These are phyloP conservation scores for Pythium guiyangense DNA, from an alignment of 352 stramenopile species.

Conservation along the genomic window DNA sequence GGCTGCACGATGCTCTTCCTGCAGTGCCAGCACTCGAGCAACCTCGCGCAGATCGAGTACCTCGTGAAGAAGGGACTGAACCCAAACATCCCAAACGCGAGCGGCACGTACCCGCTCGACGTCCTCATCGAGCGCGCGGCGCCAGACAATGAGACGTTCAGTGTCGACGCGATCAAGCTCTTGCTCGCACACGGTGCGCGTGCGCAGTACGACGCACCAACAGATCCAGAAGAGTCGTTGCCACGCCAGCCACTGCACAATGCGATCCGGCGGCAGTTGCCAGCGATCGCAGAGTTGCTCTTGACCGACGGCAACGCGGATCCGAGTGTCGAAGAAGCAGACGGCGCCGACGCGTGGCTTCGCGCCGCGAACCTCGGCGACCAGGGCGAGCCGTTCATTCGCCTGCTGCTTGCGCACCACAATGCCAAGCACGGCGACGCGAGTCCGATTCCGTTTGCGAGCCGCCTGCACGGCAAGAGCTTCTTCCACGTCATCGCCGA, in stretches of 20 bases:
- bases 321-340: conserved; percentile 24
- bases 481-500: conserved; percentile 59
- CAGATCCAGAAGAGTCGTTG: conserved; percentile 39
- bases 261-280: conserved; percentile 39
- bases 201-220: conserved; percentile 31
- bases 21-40: conserved; percentile 72
- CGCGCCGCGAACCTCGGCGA: conserved; percentile 27
- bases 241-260: conserved; percentile 61
- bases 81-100: conserved; percentile 63
- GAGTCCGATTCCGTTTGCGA: conserved; percentile 24
- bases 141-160: conserved; percentile 21
- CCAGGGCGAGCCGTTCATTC: conserved; percentile 38
- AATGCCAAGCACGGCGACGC: conserved; percentile 25
- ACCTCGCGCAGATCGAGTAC: conserved; percentile 58
- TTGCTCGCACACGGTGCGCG: conserved; percentile 45
- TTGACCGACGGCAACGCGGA: conserved; percentile 36
- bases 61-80: conserved; percentile 64
- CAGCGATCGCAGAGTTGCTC: conserved; percentile 13
- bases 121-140: conserved; percentile 38
- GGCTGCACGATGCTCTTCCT: conserved; percentile 78
- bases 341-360: conserved; percentile 64
- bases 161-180: conserved; percentile 38
- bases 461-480: conserved; percentile 30
- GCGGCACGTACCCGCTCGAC: conserved; percentile 54
- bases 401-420: conserved; percentile 45